Evolutionary conservation across 805 yeast genomes (phyloP).

Genomic region (Yarrowia sp.): DNA sequence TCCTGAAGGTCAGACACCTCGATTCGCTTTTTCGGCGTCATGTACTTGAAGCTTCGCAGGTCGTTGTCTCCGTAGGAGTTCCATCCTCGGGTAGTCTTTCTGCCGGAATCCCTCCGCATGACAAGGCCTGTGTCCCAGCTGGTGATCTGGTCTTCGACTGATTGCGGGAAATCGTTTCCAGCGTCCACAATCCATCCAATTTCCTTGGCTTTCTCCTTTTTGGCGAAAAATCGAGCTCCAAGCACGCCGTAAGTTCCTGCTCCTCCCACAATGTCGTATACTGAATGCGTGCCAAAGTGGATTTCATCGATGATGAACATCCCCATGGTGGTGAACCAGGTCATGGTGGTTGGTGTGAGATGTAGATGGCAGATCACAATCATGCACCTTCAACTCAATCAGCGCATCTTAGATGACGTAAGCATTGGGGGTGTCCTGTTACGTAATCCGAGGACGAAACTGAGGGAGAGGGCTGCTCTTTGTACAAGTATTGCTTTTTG

Average conservation of each 20-base stretch:
- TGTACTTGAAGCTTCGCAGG: slow-evolving; percentile 57
- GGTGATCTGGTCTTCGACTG: slow-evolving; percentile 46
- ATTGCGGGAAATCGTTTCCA: slow-evolving; percentile 72
- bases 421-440: too few relatives aligned
- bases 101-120: slow-evolving; percentile 49
- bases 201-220: slow-evolving; percentile 40
- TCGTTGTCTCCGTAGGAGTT: slow-evolving; percentile 68
- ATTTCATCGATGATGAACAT: slow-evolving; percentile 91
- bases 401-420: background rate
- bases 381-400: background rate
- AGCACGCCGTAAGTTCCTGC: slow-evolving; percentile 81
- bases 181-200: slow-evolving; percentile 74
- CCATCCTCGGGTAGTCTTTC: slow-evolving; percentile 79
- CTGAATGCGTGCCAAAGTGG: slow-evolving; percentile 47
- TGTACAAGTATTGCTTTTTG: too few relatives aligned
- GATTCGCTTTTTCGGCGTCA: slow-evolving; percentile 60
- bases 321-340: slow-evolving; percentile 64
- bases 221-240: slow-evolving; percentile 61
- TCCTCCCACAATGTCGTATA: slow-evolving; percentile 71
- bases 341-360: background rate
- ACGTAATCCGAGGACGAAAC: too few relatives aligned
- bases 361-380: background rate
- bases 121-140: slow-evolving; percentile 63
- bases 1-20: slow-evolving; percentile 52
- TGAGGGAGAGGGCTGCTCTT: too few relatives aligned